A percentile compares a stretch with the other conserved stretches of the same genome.
Conservation (phyloP, 495 filamentous ascomycete species). For the Podospora appendiculata region DNA sequence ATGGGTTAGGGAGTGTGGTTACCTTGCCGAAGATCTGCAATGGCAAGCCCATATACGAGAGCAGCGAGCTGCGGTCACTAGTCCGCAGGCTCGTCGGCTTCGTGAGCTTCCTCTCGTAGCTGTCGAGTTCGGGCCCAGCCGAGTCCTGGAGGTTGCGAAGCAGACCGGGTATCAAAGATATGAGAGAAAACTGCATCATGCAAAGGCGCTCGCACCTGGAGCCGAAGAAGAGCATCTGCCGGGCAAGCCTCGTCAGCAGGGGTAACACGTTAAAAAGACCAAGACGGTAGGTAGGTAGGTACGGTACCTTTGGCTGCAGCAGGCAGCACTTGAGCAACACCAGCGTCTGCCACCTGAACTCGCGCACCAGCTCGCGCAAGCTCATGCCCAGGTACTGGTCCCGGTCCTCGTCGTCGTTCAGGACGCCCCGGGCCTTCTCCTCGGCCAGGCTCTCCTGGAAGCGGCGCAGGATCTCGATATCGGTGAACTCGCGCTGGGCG, state of each 20-base stretch:
- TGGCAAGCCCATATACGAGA: constrained; percentile 90
- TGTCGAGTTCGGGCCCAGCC: constrained; percentile 83
- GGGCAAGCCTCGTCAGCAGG: too few species aligned
- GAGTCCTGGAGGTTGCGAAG: constrained; percentile 82
- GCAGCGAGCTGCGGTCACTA: constrained; percentile 82
- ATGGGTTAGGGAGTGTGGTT: too few species aligned
- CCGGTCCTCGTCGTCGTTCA: constrained; percentile 61
- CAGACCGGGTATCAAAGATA: constrained; percentile 88
- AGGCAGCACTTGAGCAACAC: constrained; percentile 90
- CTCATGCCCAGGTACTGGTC: constrained; percentile 92
- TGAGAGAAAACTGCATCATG: constrained; percentile 95
- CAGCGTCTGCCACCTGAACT: constrained; percentile 88
- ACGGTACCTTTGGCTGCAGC: constrained; percentile 81
- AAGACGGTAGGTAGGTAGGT: neutral
- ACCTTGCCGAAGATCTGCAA: constrained; percentile 94
- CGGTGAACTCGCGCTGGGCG: constrained; percentile 72
- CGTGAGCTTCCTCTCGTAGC: constrained; percentile 63
- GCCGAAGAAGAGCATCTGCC: constrained; percentile 96
- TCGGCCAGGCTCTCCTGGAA: constrained; percentile 83
- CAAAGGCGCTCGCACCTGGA: constrained; percentile 88
- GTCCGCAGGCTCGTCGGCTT: constrained; percentile 82
- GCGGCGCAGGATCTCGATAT: constrained; percentile 52
- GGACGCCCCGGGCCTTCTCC: constrained; percentile 51
- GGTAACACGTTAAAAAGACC: too few species aligned
- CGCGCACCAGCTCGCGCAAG: constrained; percentile 81